Conservation (phyloP, 352 stramenopile species). For the Pythium aphanidermatum region DNA sequence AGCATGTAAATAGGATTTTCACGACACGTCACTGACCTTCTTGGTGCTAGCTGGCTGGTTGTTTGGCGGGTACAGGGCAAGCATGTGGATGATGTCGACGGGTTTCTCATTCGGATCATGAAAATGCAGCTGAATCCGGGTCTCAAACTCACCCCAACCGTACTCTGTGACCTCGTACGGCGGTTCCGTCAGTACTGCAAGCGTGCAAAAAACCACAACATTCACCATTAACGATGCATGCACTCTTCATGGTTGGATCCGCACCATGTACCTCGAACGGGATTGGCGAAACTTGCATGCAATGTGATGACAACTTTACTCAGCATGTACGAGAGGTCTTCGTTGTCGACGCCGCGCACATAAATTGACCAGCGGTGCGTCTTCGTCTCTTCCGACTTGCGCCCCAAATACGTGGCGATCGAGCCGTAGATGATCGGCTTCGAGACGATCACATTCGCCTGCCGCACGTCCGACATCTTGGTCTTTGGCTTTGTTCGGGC, state of each 20-base stretch:
- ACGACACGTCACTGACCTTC: constrained; percentile 55
- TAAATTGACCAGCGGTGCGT: constrained; percentile 95
- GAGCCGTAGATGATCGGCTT: constrained; percentile 95
- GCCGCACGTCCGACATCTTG: constrained; percentile 62
- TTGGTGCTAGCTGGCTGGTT: constrained; percentile 87
- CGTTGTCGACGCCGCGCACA: constrained; percentile 88
- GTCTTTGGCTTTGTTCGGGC: neutral
- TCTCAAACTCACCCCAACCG: constrained; percentile 98
- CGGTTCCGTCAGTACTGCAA: constrained; percentile 88
- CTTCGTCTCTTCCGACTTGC: constrained; percentile 91
- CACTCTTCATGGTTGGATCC: too few relatives aligned
- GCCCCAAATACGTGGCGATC: constrained; percentile 90
- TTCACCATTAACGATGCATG: neutral
- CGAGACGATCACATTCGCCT: constrained; percentile 81
- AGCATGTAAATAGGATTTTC: too few relatives aligned
- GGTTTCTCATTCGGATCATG: constrained; percentile 91
- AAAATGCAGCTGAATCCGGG: constrained; percentile 94
- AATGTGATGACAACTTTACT: constrained; percentile 97
- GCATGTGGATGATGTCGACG: constrained; percentile 88
- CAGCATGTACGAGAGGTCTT: constrained; percentile 94
- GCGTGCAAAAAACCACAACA: neutral
- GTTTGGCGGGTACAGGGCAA: constrained; percentile 77
- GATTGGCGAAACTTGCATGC: constrained; percentile 94
- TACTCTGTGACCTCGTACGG: constrained; percentile 96
- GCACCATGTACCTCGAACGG: constrained; percentile 68